Evolutionary conservation across 345 rosid species (phyloP), one percentile per base, ranked within the genome.

Genomic region (Camelina hispida): DNA sequence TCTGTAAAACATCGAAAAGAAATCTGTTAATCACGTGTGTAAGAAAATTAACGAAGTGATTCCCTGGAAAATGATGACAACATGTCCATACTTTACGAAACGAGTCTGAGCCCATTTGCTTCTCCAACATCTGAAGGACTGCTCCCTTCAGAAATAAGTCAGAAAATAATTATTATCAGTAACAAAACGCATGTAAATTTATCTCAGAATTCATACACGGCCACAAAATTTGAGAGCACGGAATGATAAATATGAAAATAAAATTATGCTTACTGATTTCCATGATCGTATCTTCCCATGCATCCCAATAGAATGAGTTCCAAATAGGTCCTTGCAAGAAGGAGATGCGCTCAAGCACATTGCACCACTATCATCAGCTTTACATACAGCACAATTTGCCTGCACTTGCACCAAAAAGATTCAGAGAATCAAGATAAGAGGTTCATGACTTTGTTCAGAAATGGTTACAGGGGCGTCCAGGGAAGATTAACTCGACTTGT

Each of bases 101-200:
- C 68, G 87, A 88, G 75, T 95, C 97, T 1, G 99, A 93, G 59
- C 99, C 99, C 99, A 95, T 92, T 82, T 95, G 99, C 87, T 95
- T 95, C 84, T 95, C 99, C 85, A 95, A 71, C 96, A 95, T 90
- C 83, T 95, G 97, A 80, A 95, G 88, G 74, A 90, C 85, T 57
- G 99, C 93, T 65, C 91, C 99, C 99, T 95, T 74, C 52, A 69
- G 65, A 62, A 71, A 64, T 8, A 52, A 72, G 75, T 18, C 23
- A 62, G 54, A 71, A 58, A 78, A 58, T 50, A 67, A 68, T 67
- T 51, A 66, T 58, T 55, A 17, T 47, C 54, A 7, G 42, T 54
- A 71, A 34, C 72, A 65, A 58, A 37, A 78, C 11, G 8, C 35
- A 66, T 72, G 62, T 42, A 60, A 61, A 55, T 23, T 34, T 57